Evolutionary conservation across 352 stramenopile genomes (phyloP).

Genomic region (Sclerospora graminicola): DNA sequence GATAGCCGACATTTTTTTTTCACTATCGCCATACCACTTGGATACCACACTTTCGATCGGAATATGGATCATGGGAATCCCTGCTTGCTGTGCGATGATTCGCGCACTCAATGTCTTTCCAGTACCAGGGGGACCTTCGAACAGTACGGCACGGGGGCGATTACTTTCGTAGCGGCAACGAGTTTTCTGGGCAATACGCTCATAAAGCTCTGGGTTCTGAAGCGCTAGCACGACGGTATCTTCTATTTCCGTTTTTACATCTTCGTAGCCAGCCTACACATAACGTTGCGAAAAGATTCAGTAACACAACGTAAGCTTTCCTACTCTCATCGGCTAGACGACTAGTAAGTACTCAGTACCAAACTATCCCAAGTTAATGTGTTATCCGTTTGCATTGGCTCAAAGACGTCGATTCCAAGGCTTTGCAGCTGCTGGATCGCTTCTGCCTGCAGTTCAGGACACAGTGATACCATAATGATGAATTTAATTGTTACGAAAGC

Average conservation of each 20-base stretch:
- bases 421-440: constrained; percentile 71
- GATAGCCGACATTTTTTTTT: constrained; percentile 92
- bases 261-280: constrained; percentile 77
- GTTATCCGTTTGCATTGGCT: constrained; percentile 44
- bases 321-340: background rate
- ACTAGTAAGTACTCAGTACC: constrained; percentile 16
- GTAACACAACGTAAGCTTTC: background rate
- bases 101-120: constrained; percentile 90
- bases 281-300: background rate
- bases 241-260: constrained; percentile 88
- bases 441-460: constrained; percentile 35
- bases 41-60: constrained; percentile 90
- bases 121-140: constrained; percentile 91
- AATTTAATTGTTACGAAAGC: background rate
- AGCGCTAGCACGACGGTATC: constrained; percentile 88
- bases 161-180: constrained; percentile 85
- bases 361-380: constrained; percentile 75
- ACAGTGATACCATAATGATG: background rate
- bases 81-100: constrained; percentile 89
- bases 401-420: constrained; percentile 77
- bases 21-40: constrained; percentile 93
- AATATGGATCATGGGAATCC: constrained; percentile 90
- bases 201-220: constrained; percentile 87
- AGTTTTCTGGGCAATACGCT: constrained; percentile 85
- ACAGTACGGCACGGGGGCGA: constrained; percentile 83